Evolutionary conservation across 306 rosid species (phyloP).

Genomic region (Ormosia semicastrata): DNA sequence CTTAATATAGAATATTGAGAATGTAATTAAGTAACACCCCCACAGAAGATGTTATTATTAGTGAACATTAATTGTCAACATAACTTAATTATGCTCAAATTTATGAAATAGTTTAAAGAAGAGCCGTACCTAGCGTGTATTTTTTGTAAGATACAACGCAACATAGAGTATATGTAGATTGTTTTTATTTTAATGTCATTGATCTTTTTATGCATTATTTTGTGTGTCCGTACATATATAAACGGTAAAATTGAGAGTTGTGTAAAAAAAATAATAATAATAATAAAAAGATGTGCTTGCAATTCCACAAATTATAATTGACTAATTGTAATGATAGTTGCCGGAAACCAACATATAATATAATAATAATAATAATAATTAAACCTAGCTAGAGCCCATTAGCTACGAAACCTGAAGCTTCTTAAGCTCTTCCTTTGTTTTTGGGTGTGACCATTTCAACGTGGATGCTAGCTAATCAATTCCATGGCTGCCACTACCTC

Average conservation of each 20-base stretch:
- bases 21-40: not conserved
- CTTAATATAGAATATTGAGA: not conserved
- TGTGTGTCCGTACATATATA: not conserved
- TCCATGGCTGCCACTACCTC: slow-evolving; percentile 69
- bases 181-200: not conserved
- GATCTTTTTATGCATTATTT: no score
- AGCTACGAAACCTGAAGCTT: slow-evolving; percentile 20
- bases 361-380: not conserved
- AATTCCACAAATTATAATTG: not conserved
- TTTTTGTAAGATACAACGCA: slow-evolving; percentile 6
- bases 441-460: not conserved
- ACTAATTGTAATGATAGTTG: not conserved
- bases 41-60: not conserved
- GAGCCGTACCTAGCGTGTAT: not conserved
- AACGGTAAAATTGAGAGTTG: not conserved
- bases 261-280: not conserved
- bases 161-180: not conserved
- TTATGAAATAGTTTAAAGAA: not conserved
- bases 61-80: not conserved
- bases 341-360: not conserved
- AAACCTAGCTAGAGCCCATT: not conserved
- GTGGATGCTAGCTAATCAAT: not conserved
- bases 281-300: not conserved
- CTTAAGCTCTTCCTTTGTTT: slow-evolving; percentile 20
- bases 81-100: not conserved